Evolutionary conservation across 2,329 filamentous ascomycete genomes (phyloP), one percentile per base, ranked within the genome.

Genomic region (Penicillium polonicum): DNA sequence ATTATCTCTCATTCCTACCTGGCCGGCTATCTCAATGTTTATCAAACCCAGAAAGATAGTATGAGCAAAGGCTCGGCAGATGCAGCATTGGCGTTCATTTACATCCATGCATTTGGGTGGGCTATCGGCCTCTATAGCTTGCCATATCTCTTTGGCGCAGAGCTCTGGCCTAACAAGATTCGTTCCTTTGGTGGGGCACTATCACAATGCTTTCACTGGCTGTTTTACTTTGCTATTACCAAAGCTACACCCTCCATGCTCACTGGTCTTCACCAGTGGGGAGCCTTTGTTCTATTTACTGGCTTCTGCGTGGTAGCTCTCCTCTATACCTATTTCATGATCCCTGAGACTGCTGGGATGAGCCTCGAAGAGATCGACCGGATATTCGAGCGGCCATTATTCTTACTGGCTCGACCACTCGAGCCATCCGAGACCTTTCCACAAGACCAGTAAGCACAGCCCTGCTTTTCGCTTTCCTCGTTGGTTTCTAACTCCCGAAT

Each of bases 91-190:
- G 78, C 75, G 0, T 70, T 74, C 1, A 71, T 80, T 8, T 80
- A 78, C 45, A 64, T 80, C 5, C 78, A 80, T 52, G 76, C 68
- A 0, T 78, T 80, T 57, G 78, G 78, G 17, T 80, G 77, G 52
- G 68, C 72, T 3, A 65, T 73, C 12, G 73, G 72, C 49, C 71
- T 75, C 19, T 62, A 77, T 0, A 69, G 73, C 25, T 68, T 80
- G 0, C 78, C 78, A 0, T 80, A 79, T 51, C 69, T 80, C 10
- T 80, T 80, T 48, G 74, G 73, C 7, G 72, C 68, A 2, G 78
- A 80, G 59, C 59, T 80, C 0, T 80, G 77, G 77, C 78, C 78
- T 5, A 79, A 79, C 58, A 70, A 71, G 5, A 72, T 80, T 52
- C 75, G 78, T 0, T 79, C 77, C 0, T 79, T 79, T 60, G 77